Evolutionary conservation across 306 rosid species (phyloP).

Genomic region (Vigna unguiculata): DNA sequence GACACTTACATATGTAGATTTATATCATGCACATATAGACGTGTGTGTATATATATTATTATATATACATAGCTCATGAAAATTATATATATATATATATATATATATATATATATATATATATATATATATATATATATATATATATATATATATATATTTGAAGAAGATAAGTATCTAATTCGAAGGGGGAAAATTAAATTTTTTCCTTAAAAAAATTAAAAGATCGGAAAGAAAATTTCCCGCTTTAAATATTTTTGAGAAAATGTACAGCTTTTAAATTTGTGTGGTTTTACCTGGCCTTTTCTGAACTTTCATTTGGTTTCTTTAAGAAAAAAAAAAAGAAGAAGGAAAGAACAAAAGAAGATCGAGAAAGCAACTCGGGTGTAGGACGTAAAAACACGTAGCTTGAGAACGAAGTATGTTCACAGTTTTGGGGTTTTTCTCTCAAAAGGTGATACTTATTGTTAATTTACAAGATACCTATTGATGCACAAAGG

Average conservation of each 20-base stretch:
- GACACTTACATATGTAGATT: not conserved
- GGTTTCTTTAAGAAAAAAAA: constrained; percentile 47
- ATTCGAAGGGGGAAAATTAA: constrained; percentile 27
- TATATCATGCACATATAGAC: not conserved
- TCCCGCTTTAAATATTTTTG: constrained; percentile 55
- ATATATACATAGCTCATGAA: too few species aligned
- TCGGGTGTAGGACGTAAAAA: constrained; percentile 47
- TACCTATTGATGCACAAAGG: constrained; percentile 37
- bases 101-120: too few species aligned
- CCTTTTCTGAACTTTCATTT: constrained; percentile 62
- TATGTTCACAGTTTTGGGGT: constrained; percentile 44
- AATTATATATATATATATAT: too few species aligned
- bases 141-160: not conserved
- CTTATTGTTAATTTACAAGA: constrained; percentile 56
- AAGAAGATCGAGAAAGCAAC: constrained; percentile 53
- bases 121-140: too few species aligned
- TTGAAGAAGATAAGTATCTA: constrained; percentile 13
- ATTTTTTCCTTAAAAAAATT: constrained; percentile 1
- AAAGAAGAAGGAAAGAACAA: constrained; percentile 47
- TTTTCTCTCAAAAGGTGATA: constrained; percentile 53
- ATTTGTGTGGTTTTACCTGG: constrained; percentile 42
- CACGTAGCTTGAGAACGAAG: constrained; percentile 81
- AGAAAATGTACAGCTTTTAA: constrained; percentile 59
- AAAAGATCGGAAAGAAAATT: constrained; percentile 12
- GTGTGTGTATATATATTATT: too few species aligned